Base-by-base conservation (phyloP, 1,139 yeast species). In the Groenewaldozyma auringiensis region DNA sequence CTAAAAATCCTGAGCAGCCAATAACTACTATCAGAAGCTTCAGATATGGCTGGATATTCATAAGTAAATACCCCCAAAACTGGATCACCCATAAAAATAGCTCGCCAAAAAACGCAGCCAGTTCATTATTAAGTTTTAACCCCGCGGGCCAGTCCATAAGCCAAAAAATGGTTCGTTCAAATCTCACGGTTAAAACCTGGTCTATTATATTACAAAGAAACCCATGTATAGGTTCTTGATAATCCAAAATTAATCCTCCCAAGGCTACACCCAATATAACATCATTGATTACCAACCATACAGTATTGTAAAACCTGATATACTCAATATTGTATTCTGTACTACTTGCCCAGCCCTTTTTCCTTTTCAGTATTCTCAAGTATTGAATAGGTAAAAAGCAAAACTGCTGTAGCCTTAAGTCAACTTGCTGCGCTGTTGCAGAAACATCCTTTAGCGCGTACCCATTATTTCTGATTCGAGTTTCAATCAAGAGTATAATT, bases 111-210 rank as follows among this genome's bases (percentile, higher is more conserved):
- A 94, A 94, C 22, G 72, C 74, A 0, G 96, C 89, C 32, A 94
- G 70, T 58, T 88, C 96, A 47, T 79, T 81, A 63, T 94, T 94
- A 48, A 94, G 74, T 60, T 94, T 94, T 58, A 94, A 80, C 2
- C 98, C 98, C 8, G 94, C 96, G 0, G 98, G 98, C 61, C 92
- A 85, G 53, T 77, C 77, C 67, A 89, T 87, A 32, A 94, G 71
- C 94, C 95, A 84, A 1, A 70, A 55, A 11, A 89, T 79, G 29
- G 83, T 64, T 2, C 61, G 55, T 36, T 72, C 68, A 43, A 83
- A 65, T 34, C 65, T 65, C 21, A 63, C 59, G 2, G 75, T 65
- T 6, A 80, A 49, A 0, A 58, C 44, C 21, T 63, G 58, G 39
- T 72, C 71, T 37, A 78, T 61, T 27, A 65, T 57, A 33, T 50